Conservation (phyloP, 2,329 filamentous ascomycete genomes). For the Elsinoe ampelina region DNA sequence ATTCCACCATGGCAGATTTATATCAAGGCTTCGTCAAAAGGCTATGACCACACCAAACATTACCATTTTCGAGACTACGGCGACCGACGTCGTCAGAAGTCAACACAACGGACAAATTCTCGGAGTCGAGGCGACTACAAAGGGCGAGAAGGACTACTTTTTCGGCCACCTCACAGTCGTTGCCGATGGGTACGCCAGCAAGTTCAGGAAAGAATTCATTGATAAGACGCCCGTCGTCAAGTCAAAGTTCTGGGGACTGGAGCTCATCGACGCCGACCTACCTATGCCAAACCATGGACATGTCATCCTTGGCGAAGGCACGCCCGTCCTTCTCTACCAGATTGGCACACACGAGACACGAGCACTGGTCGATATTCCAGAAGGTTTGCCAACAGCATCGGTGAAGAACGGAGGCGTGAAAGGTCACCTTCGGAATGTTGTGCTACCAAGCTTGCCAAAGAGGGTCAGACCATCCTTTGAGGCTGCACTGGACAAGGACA, state of each 20-base stretch:
- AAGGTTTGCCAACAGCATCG: constrained; percentile 63
- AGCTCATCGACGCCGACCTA: constrained; percentile 78
- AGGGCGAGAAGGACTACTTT: constrained; percentile 59
- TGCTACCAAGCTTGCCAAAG: constrained; percentile 67
- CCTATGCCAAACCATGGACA: constrained; percentile 70
- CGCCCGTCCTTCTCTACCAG: constrained; percentile 86
- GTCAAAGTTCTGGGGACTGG: constrained; percentile 87
- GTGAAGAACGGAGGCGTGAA: constrained; percentile 72
- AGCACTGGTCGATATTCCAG: constrained; percentile 78
- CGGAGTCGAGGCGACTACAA: constrained; percentile 68
- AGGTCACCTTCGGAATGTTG: constrained; percentile 68
- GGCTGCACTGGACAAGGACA: constrained; percentile 65
- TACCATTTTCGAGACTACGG: constrained; percentile 83
- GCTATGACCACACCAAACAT: constrained; percentile 72
- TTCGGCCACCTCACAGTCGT: constrained; percentile 83
- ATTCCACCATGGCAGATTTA: constrained; percentile 94
- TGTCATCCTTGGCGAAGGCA: constrained; percentile 69
- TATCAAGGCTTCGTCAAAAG: constrained; percentile 67
- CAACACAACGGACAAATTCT: constrained; percentile 62
- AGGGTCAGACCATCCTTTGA: constrained; percentile 63
- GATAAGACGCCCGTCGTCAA: constrained; percentile 57
- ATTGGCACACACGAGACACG: constrained; percentile 93
- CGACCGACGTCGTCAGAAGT: constrained; percentile 63
- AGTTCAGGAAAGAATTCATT: constrained; percentile 76
- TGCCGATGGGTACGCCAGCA: constrained; percentile 85